phyloP scores from a whole-genome alignment of 163 green algal species.

The Scenedesmus sp. region DNA sequence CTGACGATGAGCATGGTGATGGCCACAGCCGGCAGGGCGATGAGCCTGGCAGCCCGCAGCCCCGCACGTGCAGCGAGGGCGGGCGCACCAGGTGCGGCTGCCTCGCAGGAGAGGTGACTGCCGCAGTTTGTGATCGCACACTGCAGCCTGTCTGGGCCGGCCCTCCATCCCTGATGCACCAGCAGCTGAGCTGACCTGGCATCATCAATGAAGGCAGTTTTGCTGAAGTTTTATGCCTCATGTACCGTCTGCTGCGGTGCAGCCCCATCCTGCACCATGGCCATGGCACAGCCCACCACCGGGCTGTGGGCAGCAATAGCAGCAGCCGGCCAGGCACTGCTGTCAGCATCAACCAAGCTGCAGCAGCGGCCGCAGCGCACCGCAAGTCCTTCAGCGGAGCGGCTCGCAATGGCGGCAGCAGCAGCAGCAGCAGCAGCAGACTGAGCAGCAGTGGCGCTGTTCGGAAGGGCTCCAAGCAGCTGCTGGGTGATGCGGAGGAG shows the following conservation, averaged over 20 bases:
- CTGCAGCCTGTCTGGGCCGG: too few relatives aligned
- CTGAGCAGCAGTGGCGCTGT: slow-evolving; percentile 11
- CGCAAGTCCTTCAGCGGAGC: not conserved
- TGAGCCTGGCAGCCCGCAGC: not conserved
- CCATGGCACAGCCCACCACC: slow-evolving; percentile 18
- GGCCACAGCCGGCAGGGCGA: not conserved
- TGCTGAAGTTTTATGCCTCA: not conserved
- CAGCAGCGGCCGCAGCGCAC: slow-evolving; percentile 12
- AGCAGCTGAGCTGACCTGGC: not conserved
- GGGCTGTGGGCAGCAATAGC: slow-evolving; percentile 9
- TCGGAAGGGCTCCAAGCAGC: not conserved
- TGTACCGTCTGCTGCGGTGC: not conserved
- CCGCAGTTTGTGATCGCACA: too few relatives aligned
- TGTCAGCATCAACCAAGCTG: slow-evolving; percentile 18
- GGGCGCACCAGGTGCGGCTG: not conserved
- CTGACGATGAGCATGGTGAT: slow-evolving; percentile 11
- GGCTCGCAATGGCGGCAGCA: not conserved
- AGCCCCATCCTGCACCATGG: not conserved
- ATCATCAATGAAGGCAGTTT: not conserved
- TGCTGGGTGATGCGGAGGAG: not conserved
- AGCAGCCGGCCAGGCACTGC: slow-evolving; percentile 17
- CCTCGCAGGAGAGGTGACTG: not conserved
- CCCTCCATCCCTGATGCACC: not conserved
- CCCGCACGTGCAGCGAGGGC: not conserved
- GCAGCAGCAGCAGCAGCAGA: slow-evolving; percentile 36